Conservation (phyloP, 108 stramenopile species). For the Cyclotella distinguenda region DNA sequence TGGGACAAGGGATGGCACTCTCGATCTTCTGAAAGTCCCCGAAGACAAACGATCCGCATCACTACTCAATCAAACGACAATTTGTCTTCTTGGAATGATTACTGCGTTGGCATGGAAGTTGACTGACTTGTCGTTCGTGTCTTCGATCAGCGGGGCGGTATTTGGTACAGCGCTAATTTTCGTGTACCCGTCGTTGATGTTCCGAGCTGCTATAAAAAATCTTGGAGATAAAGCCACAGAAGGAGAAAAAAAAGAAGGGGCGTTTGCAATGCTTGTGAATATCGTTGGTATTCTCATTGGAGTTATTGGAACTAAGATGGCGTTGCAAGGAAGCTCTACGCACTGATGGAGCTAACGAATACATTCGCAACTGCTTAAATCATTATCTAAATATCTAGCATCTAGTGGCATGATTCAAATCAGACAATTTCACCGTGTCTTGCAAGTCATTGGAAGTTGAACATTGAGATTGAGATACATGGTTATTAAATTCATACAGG, state of each 20-base stretch:
- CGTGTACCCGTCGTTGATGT: conserved; percentile 52
- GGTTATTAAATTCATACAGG: too few relatives aligned
- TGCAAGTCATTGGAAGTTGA: too few relatives aligned
- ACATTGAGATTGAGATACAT: too few relatives aligned
- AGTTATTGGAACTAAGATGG: conserved; percentile 62
- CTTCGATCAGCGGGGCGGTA: conserved; percentile 94
- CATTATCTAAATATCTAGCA: too few relatives aligned
- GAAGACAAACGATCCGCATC: conserved; percentile 52
- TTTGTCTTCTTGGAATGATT: conserved; percentile 55
- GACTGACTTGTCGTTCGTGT: conserved; percentile 83
- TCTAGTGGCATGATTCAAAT: too few relatives aligned
- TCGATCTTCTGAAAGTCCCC: conserved; percentile 73
- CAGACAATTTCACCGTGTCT: too few relatives aligned
- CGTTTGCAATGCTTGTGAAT: conserved; percentile 64
- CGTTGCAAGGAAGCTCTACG: conserved; percentile 8
- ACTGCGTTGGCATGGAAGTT: conserved; percentile 69
- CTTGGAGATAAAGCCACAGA: conserved; percentile 59
- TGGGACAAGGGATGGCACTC: conserved; percentile 86
- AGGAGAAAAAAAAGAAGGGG: conserved; percentile 61
- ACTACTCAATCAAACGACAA: conserved; percentile 61
- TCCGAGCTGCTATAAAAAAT: conserved; percentile 62
- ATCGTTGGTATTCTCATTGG: conserved; percentile 72
- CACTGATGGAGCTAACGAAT: too few relatives aligned
- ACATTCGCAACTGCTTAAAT: too few relatives aligned
- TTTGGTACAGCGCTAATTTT: conserved; percentile 78